A percentile compares a stretch with the other conserved stretches of the same genome.
phyloP scores from a whole-genome alignment of 257 asterid species.

The Primulina huaijiensis region DNA sequence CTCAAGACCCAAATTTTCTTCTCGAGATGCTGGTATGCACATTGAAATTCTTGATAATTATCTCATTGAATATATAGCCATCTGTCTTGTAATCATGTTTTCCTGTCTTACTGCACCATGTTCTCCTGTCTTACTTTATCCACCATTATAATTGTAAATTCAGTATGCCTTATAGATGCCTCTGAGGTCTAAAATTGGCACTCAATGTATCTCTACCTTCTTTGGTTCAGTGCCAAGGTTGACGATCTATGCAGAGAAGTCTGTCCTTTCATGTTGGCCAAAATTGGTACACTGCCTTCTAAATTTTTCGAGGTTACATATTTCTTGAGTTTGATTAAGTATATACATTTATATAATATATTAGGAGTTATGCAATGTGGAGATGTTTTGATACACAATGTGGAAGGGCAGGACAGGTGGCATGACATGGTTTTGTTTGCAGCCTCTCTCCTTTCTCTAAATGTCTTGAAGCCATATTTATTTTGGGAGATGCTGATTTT shows the following conservation, averaged over 20 bases:
- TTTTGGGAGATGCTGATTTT: slow-evolving; percentile 28
- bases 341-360: neutral
- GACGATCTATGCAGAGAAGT: slow-evolving; percentile 35
- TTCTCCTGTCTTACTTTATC: neutral
- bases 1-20: neutral
- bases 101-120: neutral
- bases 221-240: slow-evolving; percentile 54
- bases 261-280: slow-evolving; percentile 54
- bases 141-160: neutral
- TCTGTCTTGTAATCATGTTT: neutral
- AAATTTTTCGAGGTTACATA: slow-evolving; percentile 1
- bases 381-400: slow-evolving; percentile 55
- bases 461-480: slow-evolving; percentile 20
- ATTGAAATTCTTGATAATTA: neutral
- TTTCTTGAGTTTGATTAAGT: neutral
- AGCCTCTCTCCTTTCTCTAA: slow-evolving; percentile 12
- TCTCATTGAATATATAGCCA: neutral
- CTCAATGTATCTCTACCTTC: slow-evolving; percentile 16
- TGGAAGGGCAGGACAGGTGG: slow-evolving; percentile 72
- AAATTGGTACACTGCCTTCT: slow-evolving; percentile 36
- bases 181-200: neutral
- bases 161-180: neutral
- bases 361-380: slow-evolving; percentile 64
- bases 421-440: slow-evolving; percentile 29
- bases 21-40: neutral